Evolutionary conservation across 2,329 filamentous ascomycete species (phyloP), one percentile per base, ranked within the genome.

Genomic region (Xylaria sp.): DNA sequence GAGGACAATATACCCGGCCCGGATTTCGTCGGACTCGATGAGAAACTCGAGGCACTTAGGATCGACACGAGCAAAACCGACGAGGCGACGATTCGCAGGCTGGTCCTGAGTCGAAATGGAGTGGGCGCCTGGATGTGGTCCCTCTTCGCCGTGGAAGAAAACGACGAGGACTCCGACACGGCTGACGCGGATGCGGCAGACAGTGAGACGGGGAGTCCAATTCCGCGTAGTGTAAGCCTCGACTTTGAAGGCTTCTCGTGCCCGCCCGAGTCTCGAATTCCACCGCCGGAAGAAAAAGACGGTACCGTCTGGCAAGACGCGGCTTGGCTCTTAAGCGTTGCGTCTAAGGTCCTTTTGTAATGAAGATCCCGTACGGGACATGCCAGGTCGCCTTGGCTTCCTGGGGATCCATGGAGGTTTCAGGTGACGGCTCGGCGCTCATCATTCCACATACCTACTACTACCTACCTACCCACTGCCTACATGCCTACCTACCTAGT

Each of bases 291-390:
- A 48, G 75, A 78, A 7, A 79, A 87, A 55, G 80, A 83, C 49
- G 84, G 83, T n/a, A 60, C 37, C 13, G 81, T 80, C 7, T 88
- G 85, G 86, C 79, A 83, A 59, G 86, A 89, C 71, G 86, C 85
- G 30, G 84, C 84, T 13, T 89, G 86, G 86, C 72, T 89, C 52
- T 72, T 89, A 58, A 86, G 80, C 63, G 84, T 89, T 63, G 86
- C 85, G 9, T 80, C 81, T 30, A 86, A 84, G 68, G 81, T 86
- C 50, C 75, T 86, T 65, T 77, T 86, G 63, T 85, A 73, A 76
- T 85, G 16, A 72, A 76, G 57, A 59, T 57, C 52, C 52, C 42
- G 19, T 59, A 48, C 47, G 16, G 46, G 9, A 51, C 44, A 44
- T 19, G n/a, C 18, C 54, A 54, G 47, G 35, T 59, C 48, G 34